A percentile compares a stretch with the other conserved stretches of the same genome.
These are phyloP conservation scores for Colletotrichum phormii DNA, from an alignment of 2,329 filamentous ascomycete species.

Conservation along the genomic window DNA sequence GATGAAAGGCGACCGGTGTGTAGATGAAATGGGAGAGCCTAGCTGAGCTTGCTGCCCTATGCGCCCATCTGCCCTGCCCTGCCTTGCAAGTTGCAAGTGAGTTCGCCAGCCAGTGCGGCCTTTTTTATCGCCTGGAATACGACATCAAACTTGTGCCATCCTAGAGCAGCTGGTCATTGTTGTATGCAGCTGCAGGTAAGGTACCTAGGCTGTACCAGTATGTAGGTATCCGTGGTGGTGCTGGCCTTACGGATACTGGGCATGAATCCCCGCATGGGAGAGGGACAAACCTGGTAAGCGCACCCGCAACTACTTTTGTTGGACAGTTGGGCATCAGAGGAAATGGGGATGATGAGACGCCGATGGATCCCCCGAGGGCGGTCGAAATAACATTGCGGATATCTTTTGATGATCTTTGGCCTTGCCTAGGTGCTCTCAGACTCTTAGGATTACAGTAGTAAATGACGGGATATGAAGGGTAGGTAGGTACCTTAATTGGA, in stretches of 20 bases:
- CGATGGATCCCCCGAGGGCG: not conserved
- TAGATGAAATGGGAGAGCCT: not conserved
- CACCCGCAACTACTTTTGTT: slow-evolving; percentile 8
- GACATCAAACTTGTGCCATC: slow-evolving; percentile 3
- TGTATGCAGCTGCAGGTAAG: not conserved
- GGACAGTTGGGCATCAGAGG: slow-evolving; percentile 19
- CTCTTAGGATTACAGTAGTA: too few relatives aligned
- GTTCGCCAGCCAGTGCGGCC: not conserved
- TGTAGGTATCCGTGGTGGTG: not conserved
- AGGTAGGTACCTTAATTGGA: not conserved
- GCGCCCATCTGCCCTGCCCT: not conserved
- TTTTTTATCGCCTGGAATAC: slow-evolving; percentile 8
- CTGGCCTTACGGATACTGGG: not conserved
- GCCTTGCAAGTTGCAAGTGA: not conserved
- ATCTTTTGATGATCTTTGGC: not conserved
- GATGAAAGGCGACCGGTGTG: not conserved
- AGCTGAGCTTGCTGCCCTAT: slow-evolving; percentile 1
- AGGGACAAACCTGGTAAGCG: slow-evolving; percentile 3
- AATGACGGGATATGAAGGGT: too few relatives aligned
- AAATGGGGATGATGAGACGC: not conserved
- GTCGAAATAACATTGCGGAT: slow-evolving; percentile 1
- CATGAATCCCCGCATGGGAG: not conserved
- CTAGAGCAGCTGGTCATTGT: not conserved
- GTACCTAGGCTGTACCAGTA: not conserved
- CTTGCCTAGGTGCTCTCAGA: too few relatives aligned